These are phyloP conservation scores for Waltiozyma sp. DNA, from an alignment of 1,139 yeast genomes.

Conservation along the genomic window DNA sequence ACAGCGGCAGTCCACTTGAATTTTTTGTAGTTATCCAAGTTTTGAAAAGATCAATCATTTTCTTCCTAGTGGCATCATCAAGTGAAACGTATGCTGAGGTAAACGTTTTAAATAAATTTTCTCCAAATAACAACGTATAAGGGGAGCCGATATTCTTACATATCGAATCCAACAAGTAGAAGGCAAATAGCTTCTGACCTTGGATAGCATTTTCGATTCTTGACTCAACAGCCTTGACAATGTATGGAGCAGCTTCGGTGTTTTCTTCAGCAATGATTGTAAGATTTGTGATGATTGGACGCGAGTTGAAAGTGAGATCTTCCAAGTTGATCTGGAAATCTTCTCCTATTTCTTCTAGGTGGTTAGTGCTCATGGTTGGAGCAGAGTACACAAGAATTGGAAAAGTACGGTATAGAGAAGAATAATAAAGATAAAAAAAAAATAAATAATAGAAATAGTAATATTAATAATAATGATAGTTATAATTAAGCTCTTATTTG, in stretches of 20 bases:
- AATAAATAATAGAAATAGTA: too few species aligned
- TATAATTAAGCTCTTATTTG: too few species aligned
- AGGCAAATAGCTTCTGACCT: conserved; percentile 67
- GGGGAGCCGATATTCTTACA: conserved; percentile 88
- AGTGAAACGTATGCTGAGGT: conserved; percentile 71
- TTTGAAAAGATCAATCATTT: conserved; percentile 65
- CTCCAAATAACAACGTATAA: conserved; percentile 63
- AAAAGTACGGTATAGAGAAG: not conserved
- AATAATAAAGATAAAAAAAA: not conserved
- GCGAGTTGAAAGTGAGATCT: conserved; percentile 78
- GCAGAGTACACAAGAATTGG: too few species aligned
- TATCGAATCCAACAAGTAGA: conserved; percentile 84
- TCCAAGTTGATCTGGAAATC: conserved; percentile 60
- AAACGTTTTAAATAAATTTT: conserved; percentile 55
- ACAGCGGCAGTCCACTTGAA: conserved; percentile 55
- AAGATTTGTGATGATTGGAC: conserved; percentile 77
- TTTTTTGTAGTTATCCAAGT: conserved; percentile 74
- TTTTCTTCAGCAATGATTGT: conserved; percentile 88
- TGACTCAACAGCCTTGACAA: conserved; percentile 59
- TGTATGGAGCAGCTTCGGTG: conserved; percentile 62
- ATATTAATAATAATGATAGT: too few species aligned
- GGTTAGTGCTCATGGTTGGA: conserved; percentile 8
- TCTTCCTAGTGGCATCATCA: conserved; percentile 62
- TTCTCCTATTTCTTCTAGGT: conserved; percentile 34
- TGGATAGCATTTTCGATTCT: conserved; percentile 53